Evolutionary conservation across 306 rosid genomes (phyloP).

Genomic region (Vigna angularis): DNA sequence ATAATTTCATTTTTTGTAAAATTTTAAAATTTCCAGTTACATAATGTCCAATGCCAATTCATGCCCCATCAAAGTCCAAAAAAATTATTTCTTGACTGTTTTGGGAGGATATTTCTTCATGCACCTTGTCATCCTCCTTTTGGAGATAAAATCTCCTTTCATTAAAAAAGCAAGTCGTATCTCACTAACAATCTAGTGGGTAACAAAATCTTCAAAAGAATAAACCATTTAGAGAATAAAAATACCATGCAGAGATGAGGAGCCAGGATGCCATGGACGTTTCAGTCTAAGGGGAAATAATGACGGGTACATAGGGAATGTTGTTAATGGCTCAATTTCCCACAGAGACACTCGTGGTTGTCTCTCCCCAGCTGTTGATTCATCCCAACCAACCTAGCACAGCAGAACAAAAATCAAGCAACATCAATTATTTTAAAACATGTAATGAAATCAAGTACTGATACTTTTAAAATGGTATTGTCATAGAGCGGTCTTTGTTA

Average conservation of each 20-base stretch:
- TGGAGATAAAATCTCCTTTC: not conserved
- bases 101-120: not conserved
- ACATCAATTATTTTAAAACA: slow-evolving; percentile 4
- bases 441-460: slow-evolving; percentile 11
- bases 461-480: not conserved
- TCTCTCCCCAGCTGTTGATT: slow-evolving; percentile 90
- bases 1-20: not conserved
- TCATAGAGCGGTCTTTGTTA: not conserved
- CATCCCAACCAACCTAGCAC: slow-evolving; percentile 94
- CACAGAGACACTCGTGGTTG: slow-evolving; percentile 91
- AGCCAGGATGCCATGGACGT: slow-evolving; percentile 95
- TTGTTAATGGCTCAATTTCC: slow-evolving; percentile 96
- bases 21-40: not conserved
- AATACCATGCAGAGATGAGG: slow-evolving; percentile 77
- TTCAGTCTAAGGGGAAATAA: slow-evolving; percentile 85
- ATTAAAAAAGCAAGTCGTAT: too few species aligned
- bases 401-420: slow-evolving; percentile 36
- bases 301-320: slow-evolving; percentile 94
- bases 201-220: slow-evolving; percentile 10
- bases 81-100: not conserved
- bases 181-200: not conserved
- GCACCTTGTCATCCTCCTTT: not conserved
- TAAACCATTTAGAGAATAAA: slow-evolving; percentile 8
- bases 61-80: not conserved
- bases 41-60: not conserved